Conservation (phyloP, 2,329 filamentous ascomycete genomes). For the Dryadomyces sulphureus region DNA sequence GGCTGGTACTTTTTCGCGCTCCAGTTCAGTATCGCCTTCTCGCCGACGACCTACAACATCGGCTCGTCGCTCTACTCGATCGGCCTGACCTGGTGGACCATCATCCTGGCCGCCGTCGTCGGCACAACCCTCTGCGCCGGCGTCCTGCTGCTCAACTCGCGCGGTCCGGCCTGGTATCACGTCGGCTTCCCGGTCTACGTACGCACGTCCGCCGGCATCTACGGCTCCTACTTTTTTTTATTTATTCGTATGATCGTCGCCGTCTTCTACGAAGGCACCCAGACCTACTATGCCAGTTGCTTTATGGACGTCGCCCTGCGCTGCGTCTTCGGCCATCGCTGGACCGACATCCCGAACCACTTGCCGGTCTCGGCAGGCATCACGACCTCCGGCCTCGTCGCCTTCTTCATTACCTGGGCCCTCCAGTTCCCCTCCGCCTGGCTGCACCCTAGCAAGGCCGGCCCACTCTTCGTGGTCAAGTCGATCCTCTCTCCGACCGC, state of each 20-base stretch:
- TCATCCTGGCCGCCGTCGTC: conserved; percentile 2
- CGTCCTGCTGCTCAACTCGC: conserved; percentile 5
- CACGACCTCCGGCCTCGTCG: conserved; percentile 19
- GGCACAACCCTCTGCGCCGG: background rate
- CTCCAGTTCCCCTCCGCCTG: conserved; percentile 16
- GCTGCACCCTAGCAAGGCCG: conserved; percentile 21
- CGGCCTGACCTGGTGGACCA: conserved; percentile 4
- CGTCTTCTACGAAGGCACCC: conserved; percentile 9
- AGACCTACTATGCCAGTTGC: conserved; percentile 8
- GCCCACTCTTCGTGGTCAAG: conserved; percentile 17
- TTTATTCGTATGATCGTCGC: conserved; percentile 8
- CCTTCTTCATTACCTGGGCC: conserved; percentile 24
- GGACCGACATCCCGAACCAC: conserved; percentile 14
- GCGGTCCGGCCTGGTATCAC: conserved; percentile 7
- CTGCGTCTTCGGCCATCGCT: conserved; percentile 9
- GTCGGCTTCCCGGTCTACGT: conserved; percentile 8
- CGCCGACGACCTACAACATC: conserved; percentile 4
- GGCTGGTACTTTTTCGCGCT: conserved; percentile 2
- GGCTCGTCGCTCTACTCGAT: conserved; percentile 3
- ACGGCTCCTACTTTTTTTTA: conserved; percentile 7
- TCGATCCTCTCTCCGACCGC: conserved; percentile 18
- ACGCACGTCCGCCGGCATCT: conserved; percentile 6
- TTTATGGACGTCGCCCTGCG: conserved; percentile 8
- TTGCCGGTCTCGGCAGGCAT: conserved; percentile 18
- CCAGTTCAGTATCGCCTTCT: conserved; percentile 5